A percentile compares a stretch with the other conserved stretches of the same genome.
phyloP scores from a whole-genome alignment of 2,329 filamentous ascomycete genomes.

The Allantophomopsis cytisporea region DNA sequence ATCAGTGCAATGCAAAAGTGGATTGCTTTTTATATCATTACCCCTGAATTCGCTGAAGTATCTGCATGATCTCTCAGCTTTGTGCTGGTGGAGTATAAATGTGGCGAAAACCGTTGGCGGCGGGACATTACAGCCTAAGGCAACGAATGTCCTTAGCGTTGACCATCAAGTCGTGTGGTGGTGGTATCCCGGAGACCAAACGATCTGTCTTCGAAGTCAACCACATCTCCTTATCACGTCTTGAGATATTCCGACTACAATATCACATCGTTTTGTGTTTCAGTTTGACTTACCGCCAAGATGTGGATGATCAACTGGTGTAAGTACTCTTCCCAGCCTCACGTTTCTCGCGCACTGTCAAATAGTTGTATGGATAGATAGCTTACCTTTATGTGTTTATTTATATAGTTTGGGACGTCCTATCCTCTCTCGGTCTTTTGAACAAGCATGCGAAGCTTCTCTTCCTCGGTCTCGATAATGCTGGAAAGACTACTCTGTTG shows the following conservation, averaged over 20 bases:
- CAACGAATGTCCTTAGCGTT: background rate
- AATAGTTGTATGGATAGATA: background rate
- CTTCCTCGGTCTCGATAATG: constrained; percentile 88
- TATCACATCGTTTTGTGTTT: background rate
- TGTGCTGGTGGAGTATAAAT: too few species aligned
- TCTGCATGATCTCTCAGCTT: too few species aligned
- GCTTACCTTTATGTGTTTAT: constrained; percentile 16
- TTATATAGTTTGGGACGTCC: constrained; percentile 70
- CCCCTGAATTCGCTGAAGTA: too few species aligned
- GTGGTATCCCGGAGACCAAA: background rate
- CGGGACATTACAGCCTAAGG: background rate
- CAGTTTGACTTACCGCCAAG: constrained; percentile 3
- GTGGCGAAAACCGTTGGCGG: background rate
- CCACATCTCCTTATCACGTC: background rate
- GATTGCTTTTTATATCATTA: too few species aligned
- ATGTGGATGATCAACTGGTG: constrained; percentile 98
- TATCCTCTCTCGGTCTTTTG: constrained; percentile 73
- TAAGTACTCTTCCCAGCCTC: constrained; percentile 32
- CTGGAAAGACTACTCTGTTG: constrained; percentile 84
- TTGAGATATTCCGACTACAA: background rate
- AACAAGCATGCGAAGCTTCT: constrained; percentile 96
- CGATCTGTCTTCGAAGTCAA: background rate
- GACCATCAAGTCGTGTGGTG: background rate
- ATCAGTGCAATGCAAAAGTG: too few species aligned
- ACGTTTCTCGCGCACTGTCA: too few species aligned